A percentile compares a stretch with the other conserved stretches of the same genome.
Evolutionary conservation across 352 stramenopile genomes (phyloP).

Genomic region (Globisporangium spiculum): DNA sequence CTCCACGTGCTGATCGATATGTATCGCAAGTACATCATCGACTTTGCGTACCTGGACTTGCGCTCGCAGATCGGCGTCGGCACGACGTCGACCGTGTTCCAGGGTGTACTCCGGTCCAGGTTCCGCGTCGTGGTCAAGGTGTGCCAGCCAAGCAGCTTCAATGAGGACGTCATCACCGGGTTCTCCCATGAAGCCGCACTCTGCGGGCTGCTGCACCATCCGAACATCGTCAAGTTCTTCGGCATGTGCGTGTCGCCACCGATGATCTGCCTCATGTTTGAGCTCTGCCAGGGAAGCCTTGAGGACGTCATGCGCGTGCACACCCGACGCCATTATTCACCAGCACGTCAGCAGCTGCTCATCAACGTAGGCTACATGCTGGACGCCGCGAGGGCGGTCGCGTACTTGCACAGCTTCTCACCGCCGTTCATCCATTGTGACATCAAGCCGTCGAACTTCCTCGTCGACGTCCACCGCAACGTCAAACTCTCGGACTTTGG

Average conservation of each 20-base stretch:
- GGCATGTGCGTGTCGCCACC: not conserved
- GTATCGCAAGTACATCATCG: conserved; percentile 33
- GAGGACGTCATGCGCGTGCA: not conserved
- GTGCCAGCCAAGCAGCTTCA: not conserved
- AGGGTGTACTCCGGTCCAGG: not conserved
- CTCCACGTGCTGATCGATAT: conserved; percentile 38
- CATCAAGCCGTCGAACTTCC: conserved; percentile 94
- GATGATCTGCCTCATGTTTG: not conserved
- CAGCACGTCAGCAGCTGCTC: not conserved
- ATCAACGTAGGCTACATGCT: not conserved
- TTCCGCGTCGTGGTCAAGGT: not conserved
- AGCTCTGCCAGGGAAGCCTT: not conserved
- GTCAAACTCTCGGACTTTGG: conserved; percentile 70
- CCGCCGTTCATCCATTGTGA: conserved; percentile 82
- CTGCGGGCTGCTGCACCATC: conserved; percentile 47
- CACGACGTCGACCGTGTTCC: not conserved
- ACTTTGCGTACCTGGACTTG: conserved; percentile 25
- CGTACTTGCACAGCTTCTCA: conserved; percentile 67
- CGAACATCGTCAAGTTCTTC: conserved; percentile 51
- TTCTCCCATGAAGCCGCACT: conserved; percentile 33
- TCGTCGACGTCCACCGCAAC: conserved; percentile 34
- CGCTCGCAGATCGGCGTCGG: not conserved
- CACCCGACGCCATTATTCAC: not conserved
- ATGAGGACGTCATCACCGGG: not conserved
- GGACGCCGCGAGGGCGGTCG: conserved; percentile 21